Conservation (phyloP, 2,329 filamentous ascomycete genomes). For the Bipolaris zeicola region DNA sequence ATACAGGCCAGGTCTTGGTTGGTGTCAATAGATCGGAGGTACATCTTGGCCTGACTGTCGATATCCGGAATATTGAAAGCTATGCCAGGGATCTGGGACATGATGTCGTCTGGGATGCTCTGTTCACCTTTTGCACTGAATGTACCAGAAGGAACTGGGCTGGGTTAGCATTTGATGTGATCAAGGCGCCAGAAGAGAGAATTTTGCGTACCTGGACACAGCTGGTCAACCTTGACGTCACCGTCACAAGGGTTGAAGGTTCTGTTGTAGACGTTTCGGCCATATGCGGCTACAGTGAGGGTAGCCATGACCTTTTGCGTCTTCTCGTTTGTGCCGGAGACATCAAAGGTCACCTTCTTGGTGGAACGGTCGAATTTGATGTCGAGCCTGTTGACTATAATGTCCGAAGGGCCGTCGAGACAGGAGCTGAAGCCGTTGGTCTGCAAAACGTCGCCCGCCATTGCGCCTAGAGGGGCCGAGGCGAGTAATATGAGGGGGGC, state of each 20-base stretch:
- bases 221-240: conserved; percentile 67
- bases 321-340: conserved; percentile 75
- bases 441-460: conserved; percentile 74
- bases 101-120: conserved; percentile 71
- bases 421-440: conserved; percentile 84
- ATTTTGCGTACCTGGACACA: conserved; percentile 75
- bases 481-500: conserved; percentile 47
- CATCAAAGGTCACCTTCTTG: conserved; percentile 77
- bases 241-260: conserved; percentile 81
- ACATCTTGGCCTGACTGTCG: conserved; percentile 79
- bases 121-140: conserved; percentile 78
- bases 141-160: conserved; percentile 69
- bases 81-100: conserved; percentile 79
- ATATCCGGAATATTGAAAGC: conserved; percentile 92
- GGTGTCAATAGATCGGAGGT: conserved; percentile 68
- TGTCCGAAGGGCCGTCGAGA: conserved; percentile 57
- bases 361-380: conserved; percentile 79
- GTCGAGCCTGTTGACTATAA: conserved; percentile 75
- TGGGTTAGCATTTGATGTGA: conserved; percentile 23
- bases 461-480: conserved; percentile 53
- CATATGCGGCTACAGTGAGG: conserved; percentile 82
- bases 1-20: conserved; percentile 78
- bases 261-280: conserved; percentile 77
- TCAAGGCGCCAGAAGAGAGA: neutral
- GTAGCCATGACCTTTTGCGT: conserved; percentile 80